phyloP scores from a whole-genome alignment of 2,329 filamentous ascomycete species.

The Sporothrix pseudoabietina region DNA sequence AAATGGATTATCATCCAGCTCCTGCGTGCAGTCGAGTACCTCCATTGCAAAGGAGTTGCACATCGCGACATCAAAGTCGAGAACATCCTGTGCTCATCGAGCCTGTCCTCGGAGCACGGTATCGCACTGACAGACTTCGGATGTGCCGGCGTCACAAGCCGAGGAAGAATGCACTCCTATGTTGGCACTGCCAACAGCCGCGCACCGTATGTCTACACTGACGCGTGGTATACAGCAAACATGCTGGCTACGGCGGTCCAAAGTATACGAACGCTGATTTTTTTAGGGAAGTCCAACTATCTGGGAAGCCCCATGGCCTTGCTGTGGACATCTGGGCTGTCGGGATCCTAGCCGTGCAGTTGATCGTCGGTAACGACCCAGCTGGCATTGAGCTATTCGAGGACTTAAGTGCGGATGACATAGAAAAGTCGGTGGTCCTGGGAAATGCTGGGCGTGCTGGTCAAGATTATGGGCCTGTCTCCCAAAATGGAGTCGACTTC shows the following conservation, averaged over 20 bases:
- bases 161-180: constrained; percentile 48
- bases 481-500: constrained; percentile 30
- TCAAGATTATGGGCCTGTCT: constrained; percentile 24
- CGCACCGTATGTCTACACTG: constrained; percentile 51
- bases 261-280: neutral
- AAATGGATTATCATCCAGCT: constrained; percentile 53
- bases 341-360: constrained; percentile 49
- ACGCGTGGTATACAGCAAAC: no score
- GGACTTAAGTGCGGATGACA: constrained; percentile 29
- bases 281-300: constrained; percentile 46
- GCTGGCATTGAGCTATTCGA: constrained; percentile 33
- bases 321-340: constrained; percentile 57
- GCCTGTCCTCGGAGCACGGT: constrained; percentile 48
- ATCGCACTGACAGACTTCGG: constrained; percentile 58
- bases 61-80: constrained; percentile 60
- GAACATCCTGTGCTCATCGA: constrained; percentile 54
- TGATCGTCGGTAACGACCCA: constrained; percentile 37
- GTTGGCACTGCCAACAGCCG: constrained; percentile 53
- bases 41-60: constrained; percentile 53
- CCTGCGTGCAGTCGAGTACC: constrained; percentile 49
- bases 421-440: constrained; percentile 28
- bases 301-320: constrained; percentile 40
- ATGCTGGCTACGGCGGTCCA: neutral
- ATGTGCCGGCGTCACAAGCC: constrained; percentile 48
- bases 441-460: constrained; percentile 24